A percentile compares a stretch with the other conserved stretches of the same genome.
Conservation (phyloP, 306 rosid species). For the Morella rubra region DNA sequence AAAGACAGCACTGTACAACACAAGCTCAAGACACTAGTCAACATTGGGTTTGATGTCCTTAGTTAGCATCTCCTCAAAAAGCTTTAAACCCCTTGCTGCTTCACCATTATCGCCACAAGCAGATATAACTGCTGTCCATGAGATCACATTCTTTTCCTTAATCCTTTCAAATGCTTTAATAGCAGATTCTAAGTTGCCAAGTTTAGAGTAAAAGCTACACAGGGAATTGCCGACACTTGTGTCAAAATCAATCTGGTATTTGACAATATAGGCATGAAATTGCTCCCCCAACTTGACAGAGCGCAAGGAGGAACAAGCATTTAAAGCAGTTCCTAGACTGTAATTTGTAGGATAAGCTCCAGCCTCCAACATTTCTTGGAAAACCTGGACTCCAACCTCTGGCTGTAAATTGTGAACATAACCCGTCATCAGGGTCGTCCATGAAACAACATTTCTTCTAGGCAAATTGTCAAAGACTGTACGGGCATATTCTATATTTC, state of each 20-base stretch:
- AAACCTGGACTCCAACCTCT: slow-evolving; percentile 45
- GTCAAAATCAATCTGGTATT: slow-evolving; percentile 59
- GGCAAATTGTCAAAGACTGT: slow-evolving; percentile 59
- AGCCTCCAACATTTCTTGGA: slow-evolving; percentile 63
- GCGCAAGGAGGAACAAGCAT: slow-evolving; percentile 58
- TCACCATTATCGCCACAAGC: slow-evolving; percentile 72
- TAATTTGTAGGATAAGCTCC: slow-evolving; percentile 69
- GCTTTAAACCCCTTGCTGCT: slow-evolving; percentile 49
- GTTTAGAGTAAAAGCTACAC: slow-evolving; percentile 80
- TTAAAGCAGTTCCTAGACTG: slow-evolving; percentile 63
- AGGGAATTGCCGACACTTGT: slow-evolving; percentile 79
- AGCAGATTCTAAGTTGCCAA: slow-evolving; percentile 47
- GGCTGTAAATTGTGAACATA: slow-evolving; percentile 63
- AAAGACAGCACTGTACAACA: slow-evolving; percentile 57
- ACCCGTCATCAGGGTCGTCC: slow-evolving; percentile 77
- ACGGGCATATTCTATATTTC: slow-evolving; percentile 55
- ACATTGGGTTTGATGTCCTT: slow-evolving; percentile 61
- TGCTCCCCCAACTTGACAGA: slow-evolving; percentile 61
- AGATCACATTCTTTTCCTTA: slow-evolving; percentile 66
- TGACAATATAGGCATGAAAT: slow-evolving; percentile 70
- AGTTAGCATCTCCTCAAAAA: slow-evolving; percentile 61
- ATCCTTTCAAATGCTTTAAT: slow-evolving; percentile 59
- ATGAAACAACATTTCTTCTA: slow-evolving; percentile 49
- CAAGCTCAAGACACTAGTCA: slow-evolving; percentile 64
- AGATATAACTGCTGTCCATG: slow-evolving; percentile 79